These are phyloP conservation scores for Aphanomyces invadans DNA, from an alignment of 352 stramenopile species.

Conservation along the genomic window DNA sequence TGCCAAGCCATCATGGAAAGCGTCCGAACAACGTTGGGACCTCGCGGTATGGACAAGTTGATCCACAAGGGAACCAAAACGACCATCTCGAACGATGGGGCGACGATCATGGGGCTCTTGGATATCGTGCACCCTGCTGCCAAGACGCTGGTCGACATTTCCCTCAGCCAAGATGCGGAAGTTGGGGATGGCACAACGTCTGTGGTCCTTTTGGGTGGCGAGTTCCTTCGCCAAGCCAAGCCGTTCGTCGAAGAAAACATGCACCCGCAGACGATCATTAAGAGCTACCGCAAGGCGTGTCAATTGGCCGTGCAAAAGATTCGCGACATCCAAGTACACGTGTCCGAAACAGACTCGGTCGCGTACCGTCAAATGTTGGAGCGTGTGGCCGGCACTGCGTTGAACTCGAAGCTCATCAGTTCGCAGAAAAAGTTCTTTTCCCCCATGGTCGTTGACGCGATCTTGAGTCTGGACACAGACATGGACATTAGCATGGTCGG, in stretches of 20 bases:
- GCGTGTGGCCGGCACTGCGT: slow-evolving; percentile 90
- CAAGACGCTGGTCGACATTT: slow-evolving; percentile 98
- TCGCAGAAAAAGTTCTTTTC: slow-evolving; percentile 96
- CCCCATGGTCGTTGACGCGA: slow-evolving; percentile 96
- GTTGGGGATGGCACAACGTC: slow-evolving; percentile 94
- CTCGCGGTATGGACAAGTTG: slow-evolving; percentile 99
- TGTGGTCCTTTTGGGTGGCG: slow-evolving; percentile 94
- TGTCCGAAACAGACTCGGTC: slow-evolving; percentile 72
- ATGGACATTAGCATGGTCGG: slow-evolving; percentile 90
- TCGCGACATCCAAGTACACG: slow-evolving; percentile 73
- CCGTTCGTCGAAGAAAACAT: slow-evolving; percentile 97
- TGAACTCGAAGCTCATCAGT: slow-evolving; percentile 99
- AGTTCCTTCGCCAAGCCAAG: slow-evolving; percentile 97
- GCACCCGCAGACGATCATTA: slow-evolving; percentile 89
- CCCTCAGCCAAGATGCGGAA: slow-evolving; percentile 85
- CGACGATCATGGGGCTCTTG: slow-evolving; percentile 97
- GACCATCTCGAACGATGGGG: slow-evolving; percentile 99
- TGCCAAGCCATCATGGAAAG: slow-evolving; percentile 95
- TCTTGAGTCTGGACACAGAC: slow-evolving; percentile 88
- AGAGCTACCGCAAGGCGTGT: slow-evolving; percentile 82
- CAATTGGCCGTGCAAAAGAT: slow-evolving; percentile 81
- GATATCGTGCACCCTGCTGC: slow-evolving; percentile 98
- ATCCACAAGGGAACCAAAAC: slow-evolving; percentile 89
- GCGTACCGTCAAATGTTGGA: slow-evolving; percentile 84
- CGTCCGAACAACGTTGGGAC: slow-evolving; percentile 95